Conservation (phyloP, 2,329 filamentous ascomycete species). For the Fusarium illudens region DNA sequence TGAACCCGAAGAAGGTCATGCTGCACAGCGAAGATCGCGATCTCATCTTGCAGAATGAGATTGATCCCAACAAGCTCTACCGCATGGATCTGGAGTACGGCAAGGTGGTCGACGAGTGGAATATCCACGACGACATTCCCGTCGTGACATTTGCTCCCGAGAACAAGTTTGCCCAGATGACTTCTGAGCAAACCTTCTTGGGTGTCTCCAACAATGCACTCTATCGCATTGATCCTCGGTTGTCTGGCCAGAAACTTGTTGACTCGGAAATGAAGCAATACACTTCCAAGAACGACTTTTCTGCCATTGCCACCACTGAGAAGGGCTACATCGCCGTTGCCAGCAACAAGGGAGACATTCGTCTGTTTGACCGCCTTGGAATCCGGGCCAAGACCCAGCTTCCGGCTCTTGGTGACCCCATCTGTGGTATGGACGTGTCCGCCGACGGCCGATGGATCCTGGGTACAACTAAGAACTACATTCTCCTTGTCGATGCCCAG, state of each 20-base stretch:
- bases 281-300: conserved; percentile 96
- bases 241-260: conserved; percentile 90
- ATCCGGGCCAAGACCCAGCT: conserved; percentile 98
- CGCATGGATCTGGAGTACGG: conserved; percentile 98
- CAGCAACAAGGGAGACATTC: conserved; percentile 97
- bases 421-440: conserved; percentile 93
- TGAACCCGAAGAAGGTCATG: conserved; percentile 97
- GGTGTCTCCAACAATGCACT: conserved; percentile 92
- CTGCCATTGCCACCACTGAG: conserved; percentile 90
- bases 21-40: conserved; percentile 89
- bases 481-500: conserved; percentile 89
- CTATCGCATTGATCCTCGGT: conserved; percentile 91
- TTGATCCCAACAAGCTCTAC: conserved; percentile 90
- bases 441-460: conserved; percentile 96
- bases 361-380: conserved; percentile 93
- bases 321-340: conserved; percentile 97
- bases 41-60: conserved; percentile 84
- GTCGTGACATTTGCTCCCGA: conserved; percentile 93
- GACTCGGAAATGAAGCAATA: conserved; percentile 96
- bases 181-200: conserved; percentile 91
- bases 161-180: conserved; percentile 99
- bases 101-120: conserved; percentile 99
- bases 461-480: conserved; percentile 91
- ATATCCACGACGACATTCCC: conserved; percentile 94
- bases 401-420: conserved; percentile 92